Conservation (phyloP, 2,329 filamentous ascomycete genomes). For the Stromatinia cepivora region DNA sequence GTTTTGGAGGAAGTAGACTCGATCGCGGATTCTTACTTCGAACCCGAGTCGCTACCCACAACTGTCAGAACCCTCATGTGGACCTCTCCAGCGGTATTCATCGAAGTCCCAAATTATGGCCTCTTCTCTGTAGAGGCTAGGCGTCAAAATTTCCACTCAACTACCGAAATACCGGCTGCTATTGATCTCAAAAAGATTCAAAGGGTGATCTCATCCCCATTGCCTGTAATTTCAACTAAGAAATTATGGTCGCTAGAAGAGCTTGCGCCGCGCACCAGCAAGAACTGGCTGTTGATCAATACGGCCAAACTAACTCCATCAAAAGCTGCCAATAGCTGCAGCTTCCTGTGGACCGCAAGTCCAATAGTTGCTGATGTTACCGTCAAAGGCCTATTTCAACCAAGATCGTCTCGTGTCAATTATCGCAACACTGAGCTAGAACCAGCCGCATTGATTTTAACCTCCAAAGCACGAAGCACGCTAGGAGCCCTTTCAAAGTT, state of each 20-base stretch:
- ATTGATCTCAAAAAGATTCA: constrained; percentile 27
- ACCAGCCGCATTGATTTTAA: constrained; percentile 36
- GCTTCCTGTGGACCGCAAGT: constrained; percentile 29
- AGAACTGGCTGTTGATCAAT: constrained; percentile 28
- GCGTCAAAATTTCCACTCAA: constrained; percentile 29
- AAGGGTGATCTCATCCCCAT: constrained; percentile 20
- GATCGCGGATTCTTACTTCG: not conserved
- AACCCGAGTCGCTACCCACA: not conserved
- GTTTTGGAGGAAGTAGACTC: not conserved
- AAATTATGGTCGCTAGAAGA: constrained; percentile 30
- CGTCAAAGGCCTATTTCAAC: constrained; percentile 31
- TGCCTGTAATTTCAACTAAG: constrained; percentile 29
- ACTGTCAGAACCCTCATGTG: constrained; percentile 23
- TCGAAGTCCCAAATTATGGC: constrained; percentile 23
- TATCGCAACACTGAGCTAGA: constrained; percentile 30
- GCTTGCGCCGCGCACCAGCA: not conserved
- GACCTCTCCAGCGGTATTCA: constrained; percentile 20
- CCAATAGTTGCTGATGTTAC: not conserved
- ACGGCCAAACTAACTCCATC: not conserved
- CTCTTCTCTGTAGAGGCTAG: constrained; percentile 30
- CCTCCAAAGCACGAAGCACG: constrained; percentile 29
- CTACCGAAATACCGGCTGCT: constrained; percentile 31
- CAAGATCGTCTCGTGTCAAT: constrained; percentile 20
- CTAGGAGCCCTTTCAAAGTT: constrained; percentile 25
- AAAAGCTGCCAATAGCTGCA: not conserved